Evolutionary conservation across 83 land plant genomes (phyloP).

Genomic region (Picea abies): DNA sequence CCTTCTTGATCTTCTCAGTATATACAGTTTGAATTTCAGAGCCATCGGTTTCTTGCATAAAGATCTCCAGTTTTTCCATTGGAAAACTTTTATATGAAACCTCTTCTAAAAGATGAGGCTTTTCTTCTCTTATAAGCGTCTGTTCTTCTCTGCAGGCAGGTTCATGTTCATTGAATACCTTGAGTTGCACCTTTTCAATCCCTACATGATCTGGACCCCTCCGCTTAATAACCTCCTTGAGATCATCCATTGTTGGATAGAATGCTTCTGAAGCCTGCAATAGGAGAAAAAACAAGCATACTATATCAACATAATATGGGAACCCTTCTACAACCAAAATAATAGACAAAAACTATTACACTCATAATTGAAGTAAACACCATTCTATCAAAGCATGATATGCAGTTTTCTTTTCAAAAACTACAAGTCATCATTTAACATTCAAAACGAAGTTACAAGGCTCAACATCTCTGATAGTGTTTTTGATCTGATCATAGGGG

Average conservation of each 20-base stretch:
- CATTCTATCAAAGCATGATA: constrained; percentile 2
- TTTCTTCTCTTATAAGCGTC: not conserved
- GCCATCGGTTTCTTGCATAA: too few species aligned
- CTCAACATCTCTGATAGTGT: not conserved
- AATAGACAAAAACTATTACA: not conserved
- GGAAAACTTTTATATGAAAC: not conserved
- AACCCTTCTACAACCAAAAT: not conserved
- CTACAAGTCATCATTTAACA: not conserved
- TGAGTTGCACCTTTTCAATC: constrained; percentile 21
- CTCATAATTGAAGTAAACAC: not conserved
- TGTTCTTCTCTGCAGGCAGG: not conserved
- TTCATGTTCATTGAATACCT: constrained; percentile 11
- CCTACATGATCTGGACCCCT: constrained; percentile 80
- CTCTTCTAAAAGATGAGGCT: not conserved
- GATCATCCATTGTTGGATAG: constrained; percentile 34
- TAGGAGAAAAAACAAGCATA: not conserved
- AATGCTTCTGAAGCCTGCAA: not conserved
- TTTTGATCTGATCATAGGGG: not conserved
- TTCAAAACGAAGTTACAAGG: not conserved
- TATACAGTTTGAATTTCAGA: not conserved
- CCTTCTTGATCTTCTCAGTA: not conserved
- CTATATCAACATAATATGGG: constrained; percentile 3
- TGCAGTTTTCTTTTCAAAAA: not conserved
- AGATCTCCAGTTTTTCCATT: not conserved
- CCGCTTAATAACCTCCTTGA: constrained; percentile 41